These are phyloP conservation scores for Cercospora sesami DNA, from an alignment of 2,329 filamentous ascomycete species.

Conservation along the genomic window DNA sequence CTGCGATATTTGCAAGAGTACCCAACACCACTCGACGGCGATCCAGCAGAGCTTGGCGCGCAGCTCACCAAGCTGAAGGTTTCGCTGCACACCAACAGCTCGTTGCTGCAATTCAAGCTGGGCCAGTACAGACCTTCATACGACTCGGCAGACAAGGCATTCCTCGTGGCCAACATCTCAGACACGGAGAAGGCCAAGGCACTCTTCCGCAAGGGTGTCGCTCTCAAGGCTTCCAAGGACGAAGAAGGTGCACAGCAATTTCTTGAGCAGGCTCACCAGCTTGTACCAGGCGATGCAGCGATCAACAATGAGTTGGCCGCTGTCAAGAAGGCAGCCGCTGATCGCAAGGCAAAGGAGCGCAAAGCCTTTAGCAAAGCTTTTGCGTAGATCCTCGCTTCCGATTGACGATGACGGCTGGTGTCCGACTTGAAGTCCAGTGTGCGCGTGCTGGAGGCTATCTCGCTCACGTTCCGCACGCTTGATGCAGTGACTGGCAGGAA, in stretches of 20 bases:
- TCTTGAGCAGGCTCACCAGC: conserved; percentile 47
- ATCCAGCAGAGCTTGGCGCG: conserved; percentile 65
- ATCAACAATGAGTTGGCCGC: conserved; percentile 71
- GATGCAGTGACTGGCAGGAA: not conserved
- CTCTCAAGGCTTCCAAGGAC: conserved; percentile 74
- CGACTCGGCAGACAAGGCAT: conserved; percentile 69
- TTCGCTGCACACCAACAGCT: conserved; percentile 82
- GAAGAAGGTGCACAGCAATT: conserved; percentile 68
- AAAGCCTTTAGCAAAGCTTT: conserved; percentile 93
- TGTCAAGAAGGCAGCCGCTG: conserved; percentile 75
- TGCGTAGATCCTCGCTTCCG: conserved; percentile 31
- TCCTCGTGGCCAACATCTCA: conserved; percentile 63
- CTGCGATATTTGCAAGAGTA: conserved; percentile 86
- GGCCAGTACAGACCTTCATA: conserved; percentile 68
- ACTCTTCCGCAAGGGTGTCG: conserved; percentile 76
- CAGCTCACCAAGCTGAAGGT: conserved; percentile 75
- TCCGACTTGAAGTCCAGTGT: not conserved
- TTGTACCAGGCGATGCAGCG: conserved; percentile 67
- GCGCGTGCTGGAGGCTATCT: too few species aligned
- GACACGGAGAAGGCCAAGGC: conserved; percentile 87
- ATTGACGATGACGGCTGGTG: not conserved
- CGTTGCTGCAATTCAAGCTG: conserved; percentile 81
- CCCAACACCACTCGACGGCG: conserved; percentile 66
- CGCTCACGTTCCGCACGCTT: not conserved
- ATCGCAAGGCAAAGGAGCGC: conserved; percentile 82